phyloP scores from a whole-genome alignment of 1,139 yeast species.

The Zhuliangozyma parablackwelliae region DNA sequence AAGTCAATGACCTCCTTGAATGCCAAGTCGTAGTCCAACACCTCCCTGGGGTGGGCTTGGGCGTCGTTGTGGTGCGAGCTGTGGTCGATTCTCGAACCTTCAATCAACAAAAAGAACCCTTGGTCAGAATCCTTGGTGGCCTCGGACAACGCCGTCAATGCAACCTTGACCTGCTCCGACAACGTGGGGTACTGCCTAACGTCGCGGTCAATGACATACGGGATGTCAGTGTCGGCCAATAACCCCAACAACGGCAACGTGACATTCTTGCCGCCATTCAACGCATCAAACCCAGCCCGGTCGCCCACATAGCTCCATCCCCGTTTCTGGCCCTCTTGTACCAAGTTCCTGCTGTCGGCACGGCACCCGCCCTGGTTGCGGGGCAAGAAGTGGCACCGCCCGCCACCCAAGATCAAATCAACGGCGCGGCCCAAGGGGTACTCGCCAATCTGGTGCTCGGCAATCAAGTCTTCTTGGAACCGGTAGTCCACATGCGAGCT shows the following conservation, averaged over 20 bases:
- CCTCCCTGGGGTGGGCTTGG: slow-evolving; percentile 34
- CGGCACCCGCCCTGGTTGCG: slow-evolving; percentile 53
- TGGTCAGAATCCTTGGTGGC: slow-evolving; percentile 67
- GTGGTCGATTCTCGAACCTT: slow-evolving; percentile 88
- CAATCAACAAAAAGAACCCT: slow-evolving; percentile 80
- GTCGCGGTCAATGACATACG: slow-evolving; percentile 73
- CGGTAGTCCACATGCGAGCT: slow-evolving; percentile 72
- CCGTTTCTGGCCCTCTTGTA: slow-evolving; percentile 49
- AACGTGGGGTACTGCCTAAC: slow-evolving; percentile 59
- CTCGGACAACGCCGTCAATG: slow-evolving; percentile 56
- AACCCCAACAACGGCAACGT: slow-evolving; percentile 68
- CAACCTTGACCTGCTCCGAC: slow-evolving; percentile 68
- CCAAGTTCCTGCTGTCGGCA: slow-evolving; percentile 59
- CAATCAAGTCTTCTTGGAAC: slow-evolving; percentile 76
- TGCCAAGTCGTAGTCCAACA: slow-evolving; percentile 64
- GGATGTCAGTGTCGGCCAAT: slow-evolving; percentile 67
- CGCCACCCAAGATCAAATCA: slow-evolving; percentile 86
- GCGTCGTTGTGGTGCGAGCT: slow-evolving; percentile 91
- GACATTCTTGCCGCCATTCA: slow-evolving; percentile 52
- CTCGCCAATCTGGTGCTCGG: slow-evolving; percentile 76
- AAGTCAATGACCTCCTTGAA: slow-evolving; percentile 65
- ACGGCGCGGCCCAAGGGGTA: slow-evolving; percentile 69
- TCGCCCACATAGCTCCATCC: slow-evolving; percentile 70
- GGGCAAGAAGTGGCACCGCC: slow-evolving; percentile 72
- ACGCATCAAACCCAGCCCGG: slow-evolving; percentile 49